Percentiles rank a stretch among this genome's conserved stretches.
These are phyloP conservation scores for Xylaria polymorpha DNA, from an alignment of 2,329 filamentous ascomycete species.

Conservation along the genomic window DNA sequence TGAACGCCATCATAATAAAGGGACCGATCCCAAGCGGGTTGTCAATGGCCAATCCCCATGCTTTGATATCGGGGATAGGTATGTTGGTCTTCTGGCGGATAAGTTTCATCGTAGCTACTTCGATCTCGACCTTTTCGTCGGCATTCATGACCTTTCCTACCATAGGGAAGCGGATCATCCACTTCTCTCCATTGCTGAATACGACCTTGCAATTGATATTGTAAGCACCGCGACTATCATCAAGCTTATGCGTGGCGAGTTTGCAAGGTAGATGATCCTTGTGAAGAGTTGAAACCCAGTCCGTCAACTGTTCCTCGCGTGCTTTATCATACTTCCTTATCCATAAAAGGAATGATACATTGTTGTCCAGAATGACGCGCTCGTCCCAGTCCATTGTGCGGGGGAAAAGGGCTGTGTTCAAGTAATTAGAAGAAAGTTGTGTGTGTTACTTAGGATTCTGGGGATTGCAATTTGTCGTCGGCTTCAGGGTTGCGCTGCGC, in stretches of 20 bases:
- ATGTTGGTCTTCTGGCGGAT: constrained; percentile 35
- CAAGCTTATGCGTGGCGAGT: constrained; percentile 25
- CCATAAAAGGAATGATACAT: constrained; percentile 24
- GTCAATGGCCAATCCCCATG: constrained; percentile 36
- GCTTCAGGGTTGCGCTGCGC: neutral
- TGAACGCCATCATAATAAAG: constrained; percentile 35
- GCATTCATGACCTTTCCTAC: constrained; percentile 32
- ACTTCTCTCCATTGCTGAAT: constrained; percentile 34
- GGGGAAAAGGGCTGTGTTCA: neutral
- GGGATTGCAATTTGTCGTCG: neutral
- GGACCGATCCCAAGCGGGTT: constrained; percentile 38
- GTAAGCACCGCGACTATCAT: constrained; percentile 25
- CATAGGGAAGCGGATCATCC: constrained; percentile 37
- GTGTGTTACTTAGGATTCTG: no score
- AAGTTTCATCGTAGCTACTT: constrained; percentile 36
- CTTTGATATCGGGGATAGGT: constrained; percentile 35
- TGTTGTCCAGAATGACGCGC: constrained; percentile 12
- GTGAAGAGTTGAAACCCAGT: constrained; percentile 26
- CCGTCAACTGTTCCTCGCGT: constrained; percentile 22
- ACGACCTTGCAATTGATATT: constrained; percentile 27
- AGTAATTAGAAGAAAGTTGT: neutral
- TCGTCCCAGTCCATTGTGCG: constrained; percentile 22
- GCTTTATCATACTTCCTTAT: constrained; percentile 19
- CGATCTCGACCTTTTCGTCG: constrained; percentile 38
- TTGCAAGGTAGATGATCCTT: constrained; percentile 25